phyloP scores from a whole-genome alignment of 129 eudicot species.

The Lonicera japonica region DNA sequence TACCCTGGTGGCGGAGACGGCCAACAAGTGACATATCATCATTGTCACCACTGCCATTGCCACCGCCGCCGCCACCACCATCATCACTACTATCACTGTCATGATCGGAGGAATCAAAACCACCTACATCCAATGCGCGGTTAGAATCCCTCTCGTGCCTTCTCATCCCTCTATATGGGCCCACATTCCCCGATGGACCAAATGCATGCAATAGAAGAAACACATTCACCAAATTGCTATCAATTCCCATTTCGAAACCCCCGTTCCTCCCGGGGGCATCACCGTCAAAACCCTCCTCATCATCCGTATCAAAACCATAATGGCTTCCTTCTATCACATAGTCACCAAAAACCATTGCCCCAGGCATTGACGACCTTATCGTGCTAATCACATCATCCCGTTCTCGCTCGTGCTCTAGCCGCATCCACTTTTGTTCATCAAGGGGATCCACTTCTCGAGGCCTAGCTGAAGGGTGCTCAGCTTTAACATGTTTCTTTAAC shows the following conservation, averaged over 20 bases:
- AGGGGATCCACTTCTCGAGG: conserved; percentile 87
- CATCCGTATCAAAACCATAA: conserved; percentile 38
- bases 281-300: conserved; percentile 37
- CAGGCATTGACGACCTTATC: conserved; percentile 73
- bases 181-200: conserved; percentile 38
- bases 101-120: conserved; percentile 24
- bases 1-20: conserved; percentile 46
- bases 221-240: conserved; percentile 47
- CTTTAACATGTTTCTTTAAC: conserved; percentile 62
- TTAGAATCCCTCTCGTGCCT: conserved; percentile 21
- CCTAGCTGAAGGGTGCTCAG: conserved; percentile 63
- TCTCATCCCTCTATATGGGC: conserved; percentile 31
- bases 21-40: conserved; percentile 37
- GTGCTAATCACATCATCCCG: conserved; percentile 82
- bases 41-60: conserved; percentile 13
- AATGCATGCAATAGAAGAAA: conserved; percentile 54
- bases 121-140: conserved; percentile 16
- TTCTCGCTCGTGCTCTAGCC: conserved; percentile 76
- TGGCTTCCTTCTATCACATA: conserved; percentile 66
- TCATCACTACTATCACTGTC: conserved; percentile 21
- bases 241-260: conserved; percentile 41
- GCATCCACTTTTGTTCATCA: conserved; percentile 76
- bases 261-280: conserved; percentile 27
- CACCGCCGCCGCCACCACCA: conserved; percentile 7
- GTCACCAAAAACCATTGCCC: conserved; percentile 80